A percentile compares a stretch with the other conserved stretches of the same genome.
These are phyloP conservation scores for Aspergillus fumigatus DNA, from an alignment of 2,329 filamentous ascomycete genomes.

Conservation along the genomic window DNA sequence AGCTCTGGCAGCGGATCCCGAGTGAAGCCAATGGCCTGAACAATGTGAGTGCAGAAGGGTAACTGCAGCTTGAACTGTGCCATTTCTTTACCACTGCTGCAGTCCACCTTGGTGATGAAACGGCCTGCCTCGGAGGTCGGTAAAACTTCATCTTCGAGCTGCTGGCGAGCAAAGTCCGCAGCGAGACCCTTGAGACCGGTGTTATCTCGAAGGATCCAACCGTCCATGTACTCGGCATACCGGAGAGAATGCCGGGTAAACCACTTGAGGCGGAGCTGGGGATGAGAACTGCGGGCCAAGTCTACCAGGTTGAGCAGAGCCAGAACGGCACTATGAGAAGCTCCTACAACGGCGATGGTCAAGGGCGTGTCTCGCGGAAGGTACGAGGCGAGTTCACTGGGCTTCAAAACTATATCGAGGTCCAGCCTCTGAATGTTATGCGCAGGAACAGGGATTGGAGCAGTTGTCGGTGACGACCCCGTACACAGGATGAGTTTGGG, in stretches of 20 bases:
- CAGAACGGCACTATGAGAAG: conserved; percentile 60
- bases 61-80: conserved; percentile 45
- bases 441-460: conserved; percentile 40
- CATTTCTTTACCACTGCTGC: conserved; percentile 40
- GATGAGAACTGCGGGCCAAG: conserved; percentile 49
- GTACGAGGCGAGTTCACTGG: conserved; percentile 43
- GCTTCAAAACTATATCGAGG: conserved; percentile 54
- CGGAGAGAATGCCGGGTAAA: conserved; percentile 57
- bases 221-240: conserved; percentile 59
- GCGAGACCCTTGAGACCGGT: conserved; percentile 61
- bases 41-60: conserved; percentile 48
- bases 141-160: conserved; percentile 53
- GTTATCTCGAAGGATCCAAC: conserved; percentile 62
- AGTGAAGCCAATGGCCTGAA: conserved; percentile 58
- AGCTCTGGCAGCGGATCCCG: conserved; percentile 49
- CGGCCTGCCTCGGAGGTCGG: conserved; percentile 43
- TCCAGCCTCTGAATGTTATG: conserved; percentile 43
- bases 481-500: conserved; percentile 55
- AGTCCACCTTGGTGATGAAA: conserved; percentile 47
- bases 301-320: conserved; percentile 58
- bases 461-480: conserved; percentile 49
- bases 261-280: conserved; percentile 55
- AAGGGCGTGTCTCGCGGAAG: conserved; percentile 32
- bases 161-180: conserved; percentile 55
- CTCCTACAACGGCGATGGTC: conserved; percentile 56